Percentiles rank a stretch among this genome's conserved stretches.
These are phyloP conservation scores for Marasmius oreades DNA, from an alignment of 1,284 basidiomycete genomes.

Conservation along the genomic window DNA sequence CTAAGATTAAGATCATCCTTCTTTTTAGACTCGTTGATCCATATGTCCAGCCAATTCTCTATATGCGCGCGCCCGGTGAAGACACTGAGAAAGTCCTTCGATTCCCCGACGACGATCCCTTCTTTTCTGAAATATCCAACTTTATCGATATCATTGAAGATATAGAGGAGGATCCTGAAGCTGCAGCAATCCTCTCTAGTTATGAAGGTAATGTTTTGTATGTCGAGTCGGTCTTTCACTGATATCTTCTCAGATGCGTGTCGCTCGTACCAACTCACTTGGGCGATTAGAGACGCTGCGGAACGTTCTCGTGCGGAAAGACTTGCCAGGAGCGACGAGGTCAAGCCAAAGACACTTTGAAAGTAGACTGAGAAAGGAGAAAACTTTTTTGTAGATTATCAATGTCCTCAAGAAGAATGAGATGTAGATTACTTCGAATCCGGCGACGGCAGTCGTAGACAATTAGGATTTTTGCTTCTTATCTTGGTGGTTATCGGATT, in stretches of 20 bases:
- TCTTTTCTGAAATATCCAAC: conserved; percentile 88
- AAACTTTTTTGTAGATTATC: background rate
- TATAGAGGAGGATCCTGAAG: conserved; percentile 69
- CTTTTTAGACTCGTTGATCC: conserved; percentile 77
- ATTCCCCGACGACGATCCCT: conserved; percentile 87
- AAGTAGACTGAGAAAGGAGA: background rate
- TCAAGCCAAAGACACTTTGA: conserved; percentile 17
- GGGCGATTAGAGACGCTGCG: conserved; percentile 80
- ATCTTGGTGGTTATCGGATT: background rate
- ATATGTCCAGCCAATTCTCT: conserved; percentile 79
- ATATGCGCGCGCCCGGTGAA: conserved; percentile 81
- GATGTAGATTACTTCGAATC: background rate
- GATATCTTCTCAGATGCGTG: conserved; percentile 62
- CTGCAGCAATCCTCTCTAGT: conserved; percentile 65
- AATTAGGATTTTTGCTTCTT: conserved; percentile 4
- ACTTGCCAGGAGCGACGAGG: conserved; percentile 7
- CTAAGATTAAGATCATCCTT: background rate
- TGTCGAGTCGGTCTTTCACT: background rate
- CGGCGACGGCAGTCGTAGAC: background rate
- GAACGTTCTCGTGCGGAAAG: conserved; percentile 50
- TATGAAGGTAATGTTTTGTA: conserved; percentile 55
- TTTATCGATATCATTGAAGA: conserved; percentile 82
- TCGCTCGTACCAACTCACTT: conserved; percentile 84
- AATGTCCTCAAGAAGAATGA: background rate
- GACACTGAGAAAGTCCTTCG: conserved; percentile 77